Base-by-base conservation (phyloP, 768 basidiomycete species). In the Lactifluus subvellereus region DNA sequence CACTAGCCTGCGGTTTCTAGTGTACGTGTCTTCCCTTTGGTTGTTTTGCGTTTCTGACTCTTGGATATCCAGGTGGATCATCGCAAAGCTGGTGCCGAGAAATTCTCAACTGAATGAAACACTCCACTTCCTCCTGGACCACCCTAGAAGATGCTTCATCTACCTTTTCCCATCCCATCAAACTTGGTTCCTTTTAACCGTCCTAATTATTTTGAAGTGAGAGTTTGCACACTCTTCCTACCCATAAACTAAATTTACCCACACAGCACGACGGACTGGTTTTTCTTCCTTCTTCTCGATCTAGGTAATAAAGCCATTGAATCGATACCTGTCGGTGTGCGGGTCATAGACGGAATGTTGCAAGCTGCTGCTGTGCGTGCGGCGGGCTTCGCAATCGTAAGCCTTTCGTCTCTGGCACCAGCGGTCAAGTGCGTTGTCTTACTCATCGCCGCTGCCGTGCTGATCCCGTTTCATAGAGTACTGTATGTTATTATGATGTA, bases 401-500 rank as follows among this genome's bases (percentile, higher is more conserved):
- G 82, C 2, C 68, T 97, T 30, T 77, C 84, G 16, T 74, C 80
- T n/a, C 73, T 96, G 7, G 92, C 94, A 2, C 94, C 96, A 6
- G 95, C 89, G 38, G 87, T 97, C 61, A 88, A 96, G 90, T 89
- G 71, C 59, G 87, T 78, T 67, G 6, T 57, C 48, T 62, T 65
- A 22, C 57, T 22, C 50, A 1, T 30, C 49, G 30, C n/a, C 20
- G 32, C 42, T n/a, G 32, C 38, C 2, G n/a, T 33, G n/a, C 40
- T 52, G 14, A 48, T 57, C 30, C 50, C 14, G 22, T n/a, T n/a
- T 13, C 56, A 65, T 68, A 92, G 89, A 71, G 89, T 95, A 0
- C 73, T 95, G 47, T 95, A 89, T 71, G 85, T 91, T 2, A 79
- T 94, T 69, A 96, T 94, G 94, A 98, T 96, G 94, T 93, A 90